phyloP scores from a whole-genome alignment of 805 yeast species.

The Teunomyces barrocoloradensis region DNA sequence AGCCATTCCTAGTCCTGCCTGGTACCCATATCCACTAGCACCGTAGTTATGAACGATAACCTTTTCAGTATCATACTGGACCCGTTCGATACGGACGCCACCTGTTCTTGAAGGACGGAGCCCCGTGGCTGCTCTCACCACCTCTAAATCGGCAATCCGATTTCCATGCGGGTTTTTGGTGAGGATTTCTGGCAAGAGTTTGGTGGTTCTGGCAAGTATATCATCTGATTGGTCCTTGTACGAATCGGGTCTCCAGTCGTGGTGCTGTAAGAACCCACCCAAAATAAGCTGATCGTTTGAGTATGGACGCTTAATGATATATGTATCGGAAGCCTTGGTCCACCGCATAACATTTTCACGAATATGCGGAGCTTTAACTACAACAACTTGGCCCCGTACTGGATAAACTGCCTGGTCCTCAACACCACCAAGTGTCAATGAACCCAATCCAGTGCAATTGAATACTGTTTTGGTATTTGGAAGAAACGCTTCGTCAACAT shows the following conservation, averaged over 20 bases:
- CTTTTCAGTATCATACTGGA: constrained; percentile 23
- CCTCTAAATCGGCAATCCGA: constrained; percentile 42
- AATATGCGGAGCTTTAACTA: constrained; percentile 67
- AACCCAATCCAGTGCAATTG: constrained; percentile 79
- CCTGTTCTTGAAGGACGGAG: constrained; percentile 75
- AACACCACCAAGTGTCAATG: constrained; percentile 62
- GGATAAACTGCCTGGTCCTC: constrained; percentile 63
- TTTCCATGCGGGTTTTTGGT: constrained; percentile 30
- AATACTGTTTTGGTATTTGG: constrained; percentile 48
- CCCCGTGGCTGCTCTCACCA: constrained; percentile 68
- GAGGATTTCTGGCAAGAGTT: constrained; percentile 49
- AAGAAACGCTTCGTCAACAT: constrained; percentile 55
- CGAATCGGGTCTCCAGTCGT: constrained; percentile 61
- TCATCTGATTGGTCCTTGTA: constrained; percentile 56
- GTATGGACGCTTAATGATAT: constrained; percentile 69
- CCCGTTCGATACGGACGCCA: constrained; percentile 68
- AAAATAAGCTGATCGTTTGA: constrained; percentile 65
- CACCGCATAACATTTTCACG: constrained; percentile 56
- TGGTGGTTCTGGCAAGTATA: constrained; percentile 57
- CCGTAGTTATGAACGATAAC: constrained; percentile 70
- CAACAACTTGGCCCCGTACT: constrained; percentile 77
- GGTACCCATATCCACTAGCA: constrained; percentile 64
- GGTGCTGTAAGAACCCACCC: constrained; percentile 72
- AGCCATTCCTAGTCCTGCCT: constrained; percentile 64
- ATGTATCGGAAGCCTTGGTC: constrained; percentile 61